These are phyloP conservation scores for Trichoderma simmonsii DNA, from an alignment of 2,329 filamentous ascomycete genomes.

Conservation along the genomic window DNA sequence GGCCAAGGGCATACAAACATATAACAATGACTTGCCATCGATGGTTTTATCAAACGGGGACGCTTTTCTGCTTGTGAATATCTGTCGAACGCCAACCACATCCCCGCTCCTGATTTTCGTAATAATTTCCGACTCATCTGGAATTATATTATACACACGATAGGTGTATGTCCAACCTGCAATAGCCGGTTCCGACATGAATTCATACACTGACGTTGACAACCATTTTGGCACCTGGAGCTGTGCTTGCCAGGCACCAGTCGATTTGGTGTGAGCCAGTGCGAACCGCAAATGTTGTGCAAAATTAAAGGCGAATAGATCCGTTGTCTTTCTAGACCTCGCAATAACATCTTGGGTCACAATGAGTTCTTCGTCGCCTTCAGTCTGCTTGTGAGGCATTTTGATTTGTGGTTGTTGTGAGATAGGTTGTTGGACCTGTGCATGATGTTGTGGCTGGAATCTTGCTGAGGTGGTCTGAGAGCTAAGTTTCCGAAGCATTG, in stretches of 20 bases:
- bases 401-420: neutral
- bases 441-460: conserved; percentile 16
- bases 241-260: conserved; percentile 25
- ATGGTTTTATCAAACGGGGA: conserved; percentile 26
- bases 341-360: too few species aligned
- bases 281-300: conserved; percentile 21
- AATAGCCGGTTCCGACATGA: conserved; percentile 20
- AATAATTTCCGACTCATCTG: conserved; percentile 21
- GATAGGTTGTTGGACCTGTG: neutral
- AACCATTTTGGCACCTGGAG: conserved; percentile 28
- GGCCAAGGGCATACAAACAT: too few species aligned
- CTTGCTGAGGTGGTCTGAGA: conserved; percentile 20
- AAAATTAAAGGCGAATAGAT: neutral
- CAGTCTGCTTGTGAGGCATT: neutral
- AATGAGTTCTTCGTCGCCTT: too few species aligned
- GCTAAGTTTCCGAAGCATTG: conserved; percentile 20
- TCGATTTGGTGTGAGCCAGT: conserved; percentile 1
- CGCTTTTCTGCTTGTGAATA: conserved; percentile 24
- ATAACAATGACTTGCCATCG: too few species aligned
- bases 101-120: conserved; percentile 20
- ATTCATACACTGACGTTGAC: conserved; percentile 21
- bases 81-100: conserved; percentile 20
- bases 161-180: conserved; percentile 25
- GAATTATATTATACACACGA: conserved; percentile 26
- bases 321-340: neutral